phyloP scores from a whole-genome alignment of 2,329 filamentous ascomycete species.

The Thielaviopsis populi region DNA sequence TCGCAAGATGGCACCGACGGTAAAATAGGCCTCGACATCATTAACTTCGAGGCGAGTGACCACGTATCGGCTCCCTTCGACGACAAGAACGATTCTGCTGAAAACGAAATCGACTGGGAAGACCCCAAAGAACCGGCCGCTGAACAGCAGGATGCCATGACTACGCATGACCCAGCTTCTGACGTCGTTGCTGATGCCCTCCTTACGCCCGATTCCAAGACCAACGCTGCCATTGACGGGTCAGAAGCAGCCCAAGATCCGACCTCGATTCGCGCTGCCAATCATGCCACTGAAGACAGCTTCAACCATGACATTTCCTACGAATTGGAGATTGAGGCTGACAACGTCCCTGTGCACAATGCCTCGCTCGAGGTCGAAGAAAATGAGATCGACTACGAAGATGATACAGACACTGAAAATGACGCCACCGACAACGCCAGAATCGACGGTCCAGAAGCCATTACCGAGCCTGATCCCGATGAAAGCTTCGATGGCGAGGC shows the following conservation, averaged over 20 bases:
- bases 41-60: constrained; percentile 26
- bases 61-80: background rate
- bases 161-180: background rate
- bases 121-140: constrained; percentile 3
- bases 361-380: constrained; percentile 11
- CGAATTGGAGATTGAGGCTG: constrained; percentile 11
- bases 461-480: constrained; percentile 19
- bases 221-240: background rate
- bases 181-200: background rate
- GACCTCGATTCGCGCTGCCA: background rate
- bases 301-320: constrained; percentile 11
- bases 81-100: background rate
- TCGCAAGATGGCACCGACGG: constrained; percentile 20
- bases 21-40: constrained; percentile 25
- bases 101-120: constrained; percentile 17
- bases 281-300: background rate
- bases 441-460: constrained; percentile 1
- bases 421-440: background rate
- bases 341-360: background rate
- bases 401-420: background rate
- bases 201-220: background rate
- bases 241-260: background rate
- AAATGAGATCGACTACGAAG: constrained; percentile 18
- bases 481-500: constrained; percentile 18
- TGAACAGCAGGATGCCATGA: background rate